Conservation (phyloP, 208 protist genomes). For the Trypanosoma melophagium region DNA sequence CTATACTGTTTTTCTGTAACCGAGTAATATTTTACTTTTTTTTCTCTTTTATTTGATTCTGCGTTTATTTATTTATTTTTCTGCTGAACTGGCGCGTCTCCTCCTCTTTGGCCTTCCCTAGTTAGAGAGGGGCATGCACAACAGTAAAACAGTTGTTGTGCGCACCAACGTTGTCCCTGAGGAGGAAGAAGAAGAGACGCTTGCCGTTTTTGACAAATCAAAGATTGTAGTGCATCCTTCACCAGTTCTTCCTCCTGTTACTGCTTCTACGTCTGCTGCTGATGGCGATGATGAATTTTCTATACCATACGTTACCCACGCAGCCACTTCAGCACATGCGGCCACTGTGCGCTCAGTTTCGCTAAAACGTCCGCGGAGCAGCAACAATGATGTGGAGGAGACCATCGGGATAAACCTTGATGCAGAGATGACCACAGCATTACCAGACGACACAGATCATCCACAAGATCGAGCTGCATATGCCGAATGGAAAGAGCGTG, state of each 20-base stretch:
- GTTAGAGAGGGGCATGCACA: neutral
- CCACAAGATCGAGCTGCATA: slow-evolving; percentile 53
- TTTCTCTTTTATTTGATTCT: neutral
- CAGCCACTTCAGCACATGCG: neutral
- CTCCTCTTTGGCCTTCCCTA: too few species aligned
- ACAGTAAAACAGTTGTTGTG: slow-evolving; percentile 24
- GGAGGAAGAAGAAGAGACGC: slow-evolving; percentile 31
- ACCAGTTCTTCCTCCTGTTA: neutral
- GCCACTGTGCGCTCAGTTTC: neutral
- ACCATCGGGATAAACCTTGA: slow-evolving; percentile 9
- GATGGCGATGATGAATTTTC: slow-evolving; percentile 38
- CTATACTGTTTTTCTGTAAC: neutral
- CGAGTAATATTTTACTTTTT: neutral
- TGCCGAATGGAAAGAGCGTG: slow-evolving; percentile 45
- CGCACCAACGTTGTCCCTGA: slow-evolving; percentile 25
- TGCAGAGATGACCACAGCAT: slow-evolving; percentile 6
- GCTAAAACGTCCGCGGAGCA: slow-evolving; percentile 18
- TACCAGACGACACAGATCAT: slow-evolving; percentile 74
- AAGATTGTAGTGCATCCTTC: neutral
- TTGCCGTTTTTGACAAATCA: neutral
- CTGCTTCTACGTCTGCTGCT: neutral
- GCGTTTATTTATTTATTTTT: slow-evolving; percentile 11
- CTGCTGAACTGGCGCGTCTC: neutral
- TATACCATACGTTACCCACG: slow-evolving; percentile 42
- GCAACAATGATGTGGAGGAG: slow-evolving; percentile 12